These are phyloP conservation scores for Kwoniella heveanensis DNA, from an alignment of 768 basidiomycete species.

Conservation along the genomic window DNA sequence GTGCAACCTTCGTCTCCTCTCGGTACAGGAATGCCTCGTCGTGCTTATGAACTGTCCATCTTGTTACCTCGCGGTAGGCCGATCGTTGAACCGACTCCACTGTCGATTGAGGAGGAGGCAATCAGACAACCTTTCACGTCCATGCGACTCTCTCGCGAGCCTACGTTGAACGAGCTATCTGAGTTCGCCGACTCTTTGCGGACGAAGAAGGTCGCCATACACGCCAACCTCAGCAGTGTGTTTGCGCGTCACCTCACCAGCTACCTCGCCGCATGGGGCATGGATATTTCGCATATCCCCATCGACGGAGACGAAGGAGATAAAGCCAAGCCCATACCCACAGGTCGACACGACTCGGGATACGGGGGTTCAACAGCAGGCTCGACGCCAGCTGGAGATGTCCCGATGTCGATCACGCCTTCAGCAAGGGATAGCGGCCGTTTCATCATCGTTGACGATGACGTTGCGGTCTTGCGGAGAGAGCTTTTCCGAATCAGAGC, in stretches of 20 bases:
- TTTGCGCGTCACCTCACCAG: slow-evolving; percentile 92
- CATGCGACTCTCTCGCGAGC: slow-evolving; percentile 67
- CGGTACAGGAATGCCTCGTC: slow-evolving; percentile 45
- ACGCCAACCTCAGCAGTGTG: slow-evolving; percentile 80
- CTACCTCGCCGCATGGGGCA: slow-evolving; percentile 90
- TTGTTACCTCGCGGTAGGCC: slow-evolving; percentile 60
- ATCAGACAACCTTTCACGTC: slow-evolving; percentile 60
- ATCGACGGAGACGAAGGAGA: slow-evolving; percentile 50
- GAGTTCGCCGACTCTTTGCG: slow-evolving; percentile 78
- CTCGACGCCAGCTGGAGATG: slow-evolving; percentile 19
- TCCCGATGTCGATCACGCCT: slow-evolving; percentile 11
- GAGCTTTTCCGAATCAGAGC: slow-evolving; percentile 70
- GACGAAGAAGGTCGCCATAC: slow-evolving; percentile 78
- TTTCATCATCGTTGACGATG: slow-evolving; percentile 91
- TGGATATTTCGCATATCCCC: slow-evolving; percentile 79
- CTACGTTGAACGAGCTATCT: slow-evolving; percentile 74
- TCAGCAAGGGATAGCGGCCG: slow-evolving; percentile 24
- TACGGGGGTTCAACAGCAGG: slow-evolving; percentile 24
- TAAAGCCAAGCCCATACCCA: slow-evolving; percentile 1
- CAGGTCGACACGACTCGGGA: slow-evolving; percentile 24
- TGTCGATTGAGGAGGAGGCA: slow-evolving; percentile 61
- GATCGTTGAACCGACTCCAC: slow-evolving; percentile 62
- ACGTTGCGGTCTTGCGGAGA: slow-evolving; percentile 75
- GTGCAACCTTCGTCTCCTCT: slow-evolving; percentile 56
- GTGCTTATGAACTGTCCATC: slow-evolving; percentile 69